These are phyloP conservation scores for Tulasnella calospora DNA, from an alignment of 768 basidiomycete genomes.

Conservation along the genomic window DNA sequence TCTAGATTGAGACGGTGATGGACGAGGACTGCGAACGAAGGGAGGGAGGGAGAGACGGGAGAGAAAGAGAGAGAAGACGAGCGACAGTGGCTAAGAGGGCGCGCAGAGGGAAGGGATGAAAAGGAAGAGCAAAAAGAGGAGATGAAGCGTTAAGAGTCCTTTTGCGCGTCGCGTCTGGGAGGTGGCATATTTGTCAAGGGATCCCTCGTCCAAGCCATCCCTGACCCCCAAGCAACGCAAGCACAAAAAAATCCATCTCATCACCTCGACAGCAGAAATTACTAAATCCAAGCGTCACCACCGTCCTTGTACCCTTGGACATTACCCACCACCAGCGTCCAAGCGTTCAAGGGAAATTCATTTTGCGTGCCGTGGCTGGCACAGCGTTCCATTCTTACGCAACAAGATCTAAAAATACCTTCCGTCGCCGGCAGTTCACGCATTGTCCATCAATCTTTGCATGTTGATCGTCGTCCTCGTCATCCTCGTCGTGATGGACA, in stretches of 20 bases:
- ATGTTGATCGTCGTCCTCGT: background rate
- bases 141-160: background rate
- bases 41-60: background rate
- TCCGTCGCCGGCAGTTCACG: background rate
- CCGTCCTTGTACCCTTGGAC: background rate
- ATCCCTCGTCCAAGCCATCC: background rate
- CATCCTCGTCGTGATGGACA: background rate
- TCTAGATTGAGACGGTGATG: slow-evolving; percentile 10
- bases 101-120: background rate
- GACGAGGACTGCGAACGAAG: background rate
- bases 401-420: background rate
- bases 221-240: background rate
- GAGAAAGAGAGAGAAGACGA: background rate
- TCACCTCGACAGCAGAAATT: background rate
- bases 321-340: background rate
- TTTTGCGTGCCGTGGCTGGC: background rate
- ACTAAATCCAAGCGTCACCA: background rate
- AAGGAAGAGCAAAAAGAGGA: background rate
- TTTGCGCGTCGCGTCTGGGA: background rate
- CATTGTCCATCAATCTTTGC: background rate
- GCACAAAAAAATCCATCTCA: background rate
- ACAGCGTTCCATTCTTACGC: background rate
- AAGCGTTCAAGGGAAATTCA: background rate
- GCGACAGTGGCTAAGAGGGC: background rate
- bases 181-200: background rate